A percentile compares a stretch with the other conserved stretches of the same genome.
These are phyloP conservation scores for Silene conica DNA, from an alignment of 148 eudicot species.

Conservation along the genomic window DNA sequence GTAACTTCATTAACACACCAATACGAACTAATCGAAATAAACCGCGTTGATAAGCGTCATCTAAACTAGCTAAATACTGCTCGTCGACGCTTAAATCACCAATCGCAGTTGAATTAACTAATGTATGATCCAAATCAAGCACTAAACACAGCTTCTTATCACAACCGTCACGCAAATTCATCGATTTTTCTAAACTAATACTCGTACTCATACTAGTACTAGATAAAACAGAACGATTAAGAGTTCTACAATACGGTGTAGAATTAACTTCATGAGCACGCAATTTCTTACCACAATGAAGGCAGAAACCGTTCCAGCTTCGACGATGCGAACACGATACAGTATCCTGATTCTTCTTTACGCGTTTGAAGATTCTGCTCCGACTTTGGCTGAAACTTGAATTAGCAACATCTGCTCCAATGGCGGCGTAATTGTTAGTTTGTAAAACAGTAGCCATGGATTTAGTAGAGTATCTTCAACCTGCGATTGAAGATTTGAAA, in stretches of 20 bases:
- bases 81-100: constrained; percentile 52
- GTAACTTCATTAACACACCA: constrained; percentile 70
- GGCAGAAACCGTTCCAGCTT: not conserved
- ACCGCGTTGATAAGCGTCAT: constrained; percentile 44
- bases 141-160: constrained; percentile 60
- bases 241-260: too few relatives aligned
- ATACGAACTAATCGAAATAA: constrained; percentile 48
- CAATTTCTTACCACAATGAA: not conserved
- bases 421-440: not conserved
- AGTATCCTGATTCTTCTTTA: not conserved
- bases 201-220: too few relatives aligned
- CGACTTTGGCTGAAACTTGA: too few relatives aligned
- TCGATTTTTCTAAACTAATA: constrained; percentile 28
- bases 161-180: constrained; percentile 35
- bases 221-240: too few relatives aligned
- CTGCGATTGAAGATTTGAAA: not conserved
- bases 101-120: constrained; percentile 71
- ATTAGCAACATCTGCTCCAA: not conserved
- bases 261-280: not conserved
- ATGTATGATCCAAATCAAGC: constrained; percentile 86
- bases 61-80: constrained; percentile 36
- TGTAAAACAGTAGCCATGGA: not conserved
- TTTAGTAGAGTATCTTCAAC: too few relatives aligned
- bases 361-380: not conserved
- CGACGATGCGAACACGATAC: not conserved